Conservation (phyloP, 2,329 filamentous ascomycete species). For the Penicillium sp. region DNA sequence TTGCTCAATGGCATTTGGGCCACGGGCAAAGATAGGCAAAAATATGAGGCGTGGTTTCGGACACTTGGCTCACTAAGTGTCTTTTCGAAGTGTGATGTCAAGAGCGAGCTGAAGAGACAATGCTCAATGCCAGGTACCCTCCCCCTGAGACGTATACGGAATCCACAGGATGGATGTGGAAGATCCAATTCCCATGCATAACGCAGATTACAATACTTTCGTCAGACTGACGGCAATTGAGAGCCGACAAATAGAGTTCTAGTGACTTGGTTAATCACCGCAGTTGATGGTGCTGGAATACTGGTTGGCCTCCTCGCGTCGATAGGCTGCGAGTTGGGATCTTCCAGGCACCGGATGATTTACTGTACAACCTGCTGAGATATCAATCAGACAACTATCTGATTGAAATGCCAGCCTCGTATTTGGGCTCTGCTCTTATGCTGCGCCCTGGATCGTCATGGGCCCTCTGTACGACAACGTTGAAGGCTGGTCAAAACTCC, state of each 20-base stretch:
- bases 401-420: not conserved
- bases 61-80: conserved; percentile 2
- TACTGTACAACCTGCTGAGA: not conserved
- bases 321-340: not conserved
- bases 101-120: conserved; percentile 1
- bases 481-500: not conserved
- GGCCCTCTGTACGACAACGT: not conserved
- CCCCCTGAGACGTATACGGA: too few relatives aligned
- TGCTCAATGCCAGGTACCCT: not conserved
- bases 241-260: conserved; percentile 16
- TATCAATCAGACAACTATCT: conserved; percentile 3
- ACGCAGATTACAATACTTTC: not conserved
- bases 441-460: not conserved
- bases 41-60: not conserved
- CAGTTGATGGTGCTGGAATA: conserved; percentile 18
- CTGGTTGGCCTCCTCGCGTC: conserved; percentile 23
- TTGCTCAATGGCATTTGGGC: not conserved
- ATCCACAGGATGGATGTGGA: not conserved
- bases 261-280: conserved; percentile 10
- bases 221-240: conserved; percentile 3
- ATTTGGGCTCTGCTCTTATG: not conserved
- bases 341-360: conserved; percentile 19
- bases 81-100: conserved; percentile 19
- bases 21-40: not conserved
- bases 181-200: not conserved